phyloP scores from a whole-genome alignment of 2,329 filamentous ascomycete genomes.

The Alternaria brassicae region DNA sequence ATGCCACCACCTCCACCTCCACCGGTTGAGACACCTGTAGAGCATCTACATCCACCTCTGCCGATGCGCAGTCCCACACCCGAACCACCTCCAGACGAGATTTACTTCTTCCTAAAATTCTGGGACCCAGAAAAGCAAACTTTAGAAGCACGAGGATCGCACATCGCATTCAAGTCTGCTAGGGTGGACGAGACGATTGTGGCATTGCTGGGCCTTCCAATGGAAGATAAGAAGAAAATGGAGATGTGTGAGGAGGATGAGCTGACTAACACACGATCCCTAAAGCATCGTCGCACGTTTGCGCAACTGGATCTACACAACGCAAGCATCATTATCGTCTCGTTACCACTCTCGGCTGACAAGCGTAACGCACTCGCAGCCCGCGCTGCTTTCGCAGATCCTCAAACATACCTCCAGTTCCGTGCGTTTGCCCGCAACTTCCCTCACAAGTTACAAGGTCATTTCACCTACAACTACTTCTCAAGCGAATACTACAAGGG shows the following conservation, averaged over 20 bases:
- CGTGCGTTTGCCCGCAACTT: slow-evolving; percentile 52
- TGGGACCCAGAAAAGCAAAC: slow-evolving; percentile 48
- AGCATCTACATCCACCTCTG: slow-evolving; percentile 27
- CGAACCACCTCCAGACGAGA: slow-evolving; percentile 40
- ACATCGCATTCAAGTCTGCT: slow-evolving; percentile 40
- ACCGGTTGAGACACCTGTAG: slow-evolving; percentile 22
- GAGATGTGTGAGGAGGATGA: slow-evolving; percentile 61
- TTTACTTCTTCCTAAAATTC: slow-evolving; percentile 52
- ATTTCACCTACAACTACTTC: slow-evolving; percentile 61
- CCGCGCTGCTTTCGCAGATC: slow-evolving; percentile 46
- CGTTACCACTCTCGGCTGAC: slow-evolving; percentile 35
- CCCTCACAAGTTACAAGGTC: slow-evolving; percentile 52
- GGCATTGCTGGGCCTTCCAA: slow-evolving; percentile 36
- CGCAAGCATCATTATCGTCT: slow-evolving; percentile 44
- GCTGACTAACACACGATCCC: slow-evolving; percentile 31
- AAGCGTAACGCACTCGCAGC: slow-evolving; percentile 40
- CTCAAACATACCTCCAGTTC: slow-evolving; percentile 54
- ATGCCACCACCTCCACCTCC: slow-evolving; percentile 30
- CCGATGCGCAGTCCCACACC: slow-evolving; percentile 31
- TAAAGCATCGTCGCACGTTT: slow-evolving; percentile 46
- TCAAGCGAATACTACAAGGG: slow-evolving; percentile 65
- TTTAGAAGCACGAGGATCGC: slow-evolving; percentile 43
- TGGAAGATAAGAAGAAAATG: slow-evolving; percentile 50
- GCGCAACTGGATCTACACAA: slow-evolving; percentile 42
- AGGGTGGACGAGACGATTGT: slow-evolving; percentile 46